Base-by-base conservation (phyloP, 805 yeast genomes). In the Hanseniaspora meyeri region DNA sequence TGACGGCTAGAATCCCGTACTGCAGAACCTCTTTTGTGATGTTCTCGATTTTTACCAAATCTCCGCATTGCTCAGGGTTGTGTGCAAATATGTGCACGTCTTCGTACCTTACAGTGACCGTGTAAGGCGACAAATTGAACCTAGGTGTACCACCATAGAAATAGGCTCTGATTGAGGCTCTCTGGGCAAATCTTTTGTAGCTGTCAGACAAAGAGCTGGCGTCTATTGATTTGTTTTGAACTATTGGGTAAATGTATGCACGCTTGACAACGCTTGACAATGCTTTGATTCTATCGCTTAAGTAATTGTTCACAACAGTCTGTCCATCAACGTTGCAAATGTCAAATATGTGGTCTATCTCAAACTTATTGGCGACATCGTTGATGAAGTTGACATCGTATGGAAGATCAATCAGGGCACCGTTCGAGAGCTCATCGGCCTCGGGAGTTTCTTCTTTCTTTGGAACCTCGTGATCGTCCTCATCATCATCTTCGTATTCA, bases 51-150 rank as follows among this genome's bases (percentile, higher is more conserved):
- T 66, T 66, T n/a, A 60, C 63, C 19, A 68, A 69, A 19, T 65
- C 66, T 9, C 59, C 58, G 16, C 64, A 60, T 60, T 66, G 59
- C 59, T 65, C 62, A 37, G 58, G 63, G 32, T 47, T 68, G 14
- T 91, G 87, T 43, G 80, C 77, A 71, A 80, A 83, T 1, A 87
- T 79, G 1, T 75, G 70, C 10, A 87, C 70, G 57, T 81, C 84
- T 16, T 76, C 74, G 57, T 77, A 73, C 63, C 81, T 87, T 2
- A 82, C 81, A 24, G 89, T 87, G 1, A 88, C 79, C 5, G 95
- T 85, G 68, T 82, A 90, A 2, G 99, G 97, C 19, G 95, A 83
- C 54, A 93, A 74, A 5, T 82, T 79, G 4, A 80, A 76, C 47
- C 75, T 75, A 5, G 43, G 24, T 19, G 75, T 69, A 6, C 78